These are phyloP conservation scores for Myriangium duriaei DNA, from an alignment of 2,329 filamentous ascomycete species.

Conservation along the genomic window DNA sequence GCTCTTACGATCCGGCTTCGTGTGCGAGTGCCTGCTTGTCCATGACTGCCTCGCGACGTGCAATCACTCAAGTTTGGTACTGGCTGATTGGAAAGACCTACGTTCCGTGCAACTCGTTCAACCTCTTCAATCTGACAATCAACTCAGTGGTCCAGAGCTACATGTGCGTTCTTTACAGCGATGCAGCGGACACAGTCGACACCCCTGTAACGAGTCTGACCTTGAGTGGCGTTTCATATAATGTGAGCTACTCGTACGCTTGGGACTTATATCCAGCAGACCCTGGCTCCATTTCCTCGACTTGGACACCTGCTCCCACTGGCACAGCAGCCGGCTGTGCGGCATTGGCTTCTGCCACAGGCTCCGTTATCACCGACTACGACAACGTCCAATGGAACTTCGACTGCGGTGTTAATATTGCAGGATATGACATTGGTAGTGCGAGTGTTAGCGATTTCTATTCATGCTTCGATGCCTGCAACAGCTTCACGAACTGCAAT, in stretches of 20 bases:
- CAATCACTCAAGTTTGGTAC: too few relatives aligned
- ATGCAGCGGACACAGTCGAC: too few relatives aligned
- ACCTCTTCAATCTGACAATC: slow-evolving; percentile 12
- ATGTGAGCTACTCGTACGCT: slow-evolving; percentile 10
- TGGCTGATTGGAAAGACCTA: too few relatives aligned
- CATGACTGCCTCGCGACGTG: too few relatives aligned
- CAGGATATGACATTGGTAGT: slow-evolving; percentile 11
- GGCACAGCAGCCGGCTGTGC: slow-evolving; percentile 9
- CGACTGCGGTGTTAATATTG: slow-evolving; percentile 10
- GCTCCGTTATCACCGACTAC: slow-evolving; percentile 5
- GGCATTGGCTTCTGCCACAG: slow-evolving; percentile 6
- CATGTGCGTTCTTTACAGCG: slow-evolving; percentile 10
- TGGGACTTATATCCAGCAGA: slow-evolving; percentile 11
- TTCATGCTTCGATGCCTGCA: slow-evolving; percentile 11
- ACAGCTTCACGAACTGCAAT: slow-evolving; percentile 7
- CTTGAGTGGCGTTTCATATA: too few relatives aligned
- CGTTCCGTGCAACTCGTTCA: slow-evolving; percentile 12
- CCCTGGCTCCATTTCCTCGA: slow-evolving; percentile 5
- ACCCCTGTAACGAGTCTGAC: too few relatives aligned
- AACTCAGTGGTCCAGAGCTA: slow-evolving; percentile 7
- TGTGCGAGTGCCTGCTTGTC: too few relatives aligned
- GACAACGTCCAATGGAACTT: slow-evolving; percentile 10
- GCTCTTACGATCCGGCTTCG: too few relatives aligned
- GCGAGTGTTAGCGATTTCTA: slow-evolving; percentile 10
- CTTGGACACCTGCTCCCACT: slow-evolving; percentile 10